Base-by-base conservation (phyloP, 2,329 filamentous ascomycete genomes). In the Diaporthe citriasiana region DNA sequence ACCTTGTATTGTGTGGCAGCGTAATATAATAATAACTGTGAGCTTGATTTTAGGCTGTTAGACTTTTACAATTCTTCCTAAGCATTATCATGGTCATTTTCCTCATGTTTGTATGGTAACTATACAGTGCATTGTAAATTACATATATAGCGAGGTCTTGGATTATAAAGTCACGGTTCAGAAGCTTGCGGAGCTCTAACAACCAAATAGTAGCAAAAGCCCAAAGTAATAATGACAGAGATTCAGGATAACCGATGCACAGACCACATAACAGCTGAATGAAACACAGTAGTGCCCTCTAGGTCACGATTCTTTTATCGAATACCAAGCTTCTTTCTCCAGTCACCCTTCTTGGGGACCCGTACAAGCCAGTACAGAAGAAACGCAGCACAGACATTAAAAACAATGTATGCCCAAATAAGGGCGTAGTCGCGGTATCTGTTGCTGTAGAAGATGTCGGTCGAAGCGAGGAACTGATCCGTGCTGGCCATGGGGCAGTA, bases 371-470 rank as follows among this genome's bases (percentile, higher is more conserved):
- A 89, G 79, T 89, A 89, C 65, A 89, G 78, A 22, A 81, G 77
- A 19, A 88, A 80, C 0, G 87, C 86, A 1, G 83, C 85, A 45
- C 82, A 78, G 42, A 87, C 78, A 75, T 89, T 89, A 78, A 89
- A 88, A 15, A 82, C 81, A 72, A 87, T 85, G 68, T 87, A 89
- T 0, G 82, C 84, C 80, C 85, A 88, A 72, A 88, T 80, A 33
- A 90, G 82, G 3, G 87, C 88, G 71, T 86, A 88, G 75, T 90
- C 88, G 40, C 88, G 83, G 87, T 87, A 90, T 40, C 86, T 78
- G 60, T 88, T 78, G 66, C 78, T 78, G 76, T 87, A 89, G 63
- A 81, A 81, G 74, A 86, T 84, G 55, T 82, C 82, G 53, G 84
- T 81, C 0, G 25, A 73, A 3, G 82, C 70, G 56, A 85, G 76